These are phyloP conservation scores for Elongisporangium senticosum DNA, from an alignment of 352 stramenopile genomes.

Conservation along the genomic window DNA sequence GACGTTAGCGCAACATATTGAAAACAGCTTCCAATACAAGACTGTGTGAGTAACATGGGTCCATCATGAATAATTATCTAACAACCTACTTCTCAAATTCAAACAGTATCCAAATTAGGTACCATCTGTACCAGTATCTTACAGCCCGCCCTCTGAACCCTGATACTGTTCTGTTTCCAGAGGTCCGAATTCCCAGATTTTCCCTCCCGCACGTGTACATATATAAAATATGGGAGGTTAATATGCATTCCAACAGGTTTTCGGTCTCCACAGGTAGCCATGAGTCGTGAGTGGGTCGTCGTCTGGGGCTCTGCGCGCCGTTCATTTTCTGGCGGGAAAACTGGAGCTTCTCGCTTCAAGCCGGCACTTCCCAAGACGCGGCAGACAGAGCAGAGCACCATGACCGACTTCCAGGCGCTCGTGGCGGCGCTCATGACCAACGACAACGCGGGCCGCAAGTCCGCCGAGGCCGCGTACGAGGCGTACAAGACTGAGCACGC, in stretches of 20 bases:
- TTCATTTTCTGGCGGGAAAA: neutral
- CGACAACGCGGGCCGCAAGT: conserved; percentile 66
- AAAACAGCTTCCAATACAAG: neutral
- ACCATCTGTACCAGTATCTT: neutral
- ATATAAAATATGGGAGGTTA: neutral
- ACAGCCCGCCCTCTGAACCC: neutral
- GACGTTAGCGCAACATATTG: neutral
- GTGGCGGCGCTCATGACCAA: conserved; percentile 72
- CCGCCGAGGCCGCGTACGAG: conserved; percentile 73
- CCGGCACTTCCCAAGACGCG: neutral
- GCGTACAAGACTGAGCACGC: conserved; percentile 60
- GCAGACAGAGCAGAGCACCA: conserved; percentile 12
- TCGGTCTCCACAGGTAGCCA: neutral
- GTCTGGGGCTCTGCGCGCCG: neutral
- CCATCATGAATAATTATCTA: neutral
- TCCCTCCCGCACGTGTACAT: neutral
- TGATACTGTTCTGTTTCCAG: neutral
- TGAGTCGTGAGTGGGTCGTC: neutral
- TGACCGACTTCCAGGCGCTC: conserved; percentile 68
- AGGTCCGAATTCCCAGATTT: neutral
- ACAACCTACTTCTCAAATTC: neutral
- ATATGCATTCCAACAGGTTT: neutral
- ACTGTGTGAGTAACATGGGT: neutral
- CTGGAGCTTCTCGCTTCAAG: neutral
- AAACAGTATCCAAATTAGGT: too few species aligned